Base-by-base conservation (phyloP, 2,329 filamentous ascomycete genomes). In the Penicillium griseofulvum region DNA sequence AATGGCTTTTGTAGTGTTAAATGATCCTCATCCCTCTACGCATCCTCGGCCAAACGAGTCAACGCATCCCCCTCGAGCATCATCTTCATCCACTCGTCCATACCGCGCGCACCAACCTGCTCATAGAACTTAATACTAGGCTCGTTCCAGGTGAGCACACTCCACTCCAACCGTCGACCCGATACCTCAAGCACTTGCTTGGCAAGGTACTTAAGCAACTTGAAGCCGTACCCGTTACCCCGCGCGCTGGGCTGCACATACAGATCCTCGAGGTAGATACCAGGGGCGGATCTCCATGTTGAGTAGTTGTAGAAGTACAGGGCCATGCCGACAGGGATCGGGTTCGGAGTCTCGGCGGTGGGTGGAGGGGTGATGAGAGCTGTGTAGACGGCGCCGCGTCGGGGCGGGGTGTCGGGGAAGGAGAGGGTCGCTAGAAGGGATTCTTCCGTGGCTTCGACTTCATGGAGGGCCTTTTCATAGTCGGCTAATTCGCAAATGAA, bases 231-330 rank as follows among this genome's bases (percentile, higher is more conserved):
- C 0, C 92, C 92, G 58, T 83, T 84, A 33, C 87, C 87, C 4
- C 94, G 81, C 65, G 88, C 86, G 42, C 78, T 77, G 1, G 85
- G 81, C 64, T 85, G 81, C 38, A 99, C 90, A 68, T 87, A 96
- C n/a, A 97, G 78, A 69, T 97, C 93, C 73, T 97, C 93, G 36
- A 97, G 86, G 73, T 95, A 96, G 68, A 99, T 89, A 3, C 93
- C 93, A 0, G 92, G 85, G 43, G 83, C 84, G n/a, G 89, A 84
- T 9, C 89, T 84, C 94, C 94, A 97, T 0, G 93, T 97, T 68
- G 87, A 91, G 76, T 96, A 97, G 76, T 93, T 97, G 80, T 93
- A 91, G 74, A 96, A 97, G 77, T 91, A 97, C 38, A 97, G 76
- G 1, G 91, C 91, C 83, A 97, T 90, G 45, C 88, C 91, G 0